Base-by-base conservation (phyloP, 257 asterid species). In the Solanum habrochaites region DNA sequence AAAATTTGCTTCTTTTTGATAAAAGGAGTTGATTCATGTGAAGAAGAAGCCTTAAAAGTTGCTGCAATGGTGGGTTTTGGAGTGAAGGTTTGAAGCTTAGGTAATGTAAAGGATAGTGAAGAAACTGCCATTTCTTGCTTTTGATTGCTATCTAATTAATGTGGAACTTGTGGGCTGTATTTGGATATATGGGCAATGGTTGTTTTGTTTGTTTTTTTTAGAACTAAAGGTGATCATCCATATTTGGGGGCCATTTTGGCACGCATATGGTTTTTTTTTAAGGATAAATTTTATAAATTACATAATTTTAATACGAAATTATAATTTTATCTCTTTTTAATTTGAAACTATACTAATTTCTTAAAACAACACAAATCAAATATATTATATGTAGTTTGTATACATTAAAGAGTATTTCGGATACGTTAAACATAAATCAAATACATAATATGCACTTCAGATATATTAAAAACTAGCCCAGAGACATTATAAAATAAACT, bases 41-140 rank as follows among this genome's bases (percentile, higher is more conserved):
- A 90, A 82, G 91, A 91, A 18, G 85, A 45, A 89, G 90, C 85
- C 87, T 89, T 93, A 89, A 90, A 86, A 64, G 88, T 52, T 7
- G 62, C 62, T 52, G n/a, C n/a, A 52, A 52, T 52, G 62, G 62
- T 42, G 85, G 91, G 37, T 14, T 87, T 89, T 37, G 83, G 70
- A 49, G 70, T 16, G 62, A 85, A 75, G 52, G 81, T 5, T 32
- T 89, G 90, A 85, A 92, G 91, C 82, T 92, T 93, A 3, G 93
- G 94, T 5, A 92, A 11, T 21, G 90, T 81, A 43, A 94, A 47
- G 67, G 93, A 60, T 77, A 94, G 83, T n/a, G 93, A 92, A 21
- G 94, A 90, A 80, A 93, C 92, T 85, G 96, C 95, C 98, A 93
- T 93, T 87, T 8, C 81, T 86, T 45, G 13, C 12, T 60, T 58